Base-by-base conservation (phyloP, 2,329 filamentous ascomycete species). In the Bipolaris gigantea region DNA sequence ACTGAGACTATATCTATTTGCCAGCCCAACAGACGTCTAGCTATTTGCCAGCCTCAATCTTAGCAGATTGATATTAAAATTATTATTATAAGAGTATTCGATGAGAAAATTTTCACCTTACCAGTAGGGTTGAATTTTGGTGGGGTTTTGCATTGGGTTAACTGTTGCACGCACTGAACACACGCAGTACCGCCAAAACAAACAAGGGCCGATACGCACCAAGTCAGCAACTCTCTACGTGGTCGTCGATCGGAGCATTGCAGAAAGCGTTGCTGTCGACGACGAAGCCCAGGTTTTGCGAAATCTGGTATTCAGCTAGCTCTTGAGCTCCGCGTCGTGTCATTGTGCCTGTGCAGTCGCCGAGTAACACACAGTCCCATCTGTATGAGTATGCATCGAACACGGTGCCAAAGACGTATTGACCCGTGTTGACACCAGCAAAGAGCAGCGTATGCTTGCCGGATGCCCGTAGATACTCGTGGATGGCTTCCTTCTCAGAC, bases 251-350 rank as follows among this genome's bases (percentile, higher is more conserved):
- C 30, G 58, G 48, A 11, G 68, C 63, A 13, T 64, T 59, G 42
- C 60, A 68, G 23, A 70, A 75, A 7, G 69, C 63, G 39, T 64
- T 59, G 55, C 74, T 76, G 50, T 69, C 70, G 1, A 72, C 73
- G 6, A 77, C 75, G 53, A 77, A 77, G 19, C 75, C 75, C 71
- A 77, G 74, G 59, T 77, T 77, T 16, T 71, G 75, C 7, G 73
- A 69, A 39, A 76, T 69, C 47, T 77, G 75, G 53, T 76, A 75
- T 46, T 77, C 74, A 35, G 72, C 68, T 11, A 77, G 64, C 42
- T 67, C 73, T 49, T 76, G 73, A 2, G 76, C 75, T 16, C 71
- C 71, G 32, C 71, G 55, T 11, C 69, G 70, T 1, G 75, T 76
- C 74, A 76, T 75, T 0, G 75, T 77, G 8, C 73, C 75, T 2